Percentiles rank a stretch among this genome's conserved stretches.
Evolutionary conservation across 2,329 filamentous ascomycete species (phyloP).

Genomic region (Whalleya microplaca): DNA sequence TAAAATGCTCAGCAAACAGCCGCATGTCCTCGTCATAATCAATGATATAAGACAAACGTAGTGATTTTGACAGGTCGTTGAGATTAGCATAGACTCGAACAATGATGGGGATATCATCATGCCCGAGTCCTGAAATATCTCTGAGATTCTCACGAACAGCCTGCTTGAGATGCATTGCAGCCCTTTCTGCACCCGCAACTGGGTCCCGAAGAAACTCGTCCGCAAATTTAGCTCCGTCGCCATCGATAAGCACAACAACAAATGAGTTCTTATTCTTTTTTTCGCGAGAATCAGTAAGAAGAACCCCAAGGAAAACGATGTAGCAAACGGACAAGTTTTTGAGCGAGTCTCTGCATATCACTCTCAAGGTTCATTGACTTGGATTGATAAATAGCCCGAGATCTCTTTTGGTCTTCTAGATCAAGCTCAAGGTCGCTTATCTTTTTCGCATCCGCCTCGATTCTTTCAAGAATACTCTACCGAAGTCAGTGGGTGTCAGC

Average conservation of each 20-base stretch:
- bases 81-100: slow-evolving; percentile 41
- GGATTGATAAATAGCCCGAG: slow-evolving; percentile 31
- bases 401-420: slow-evolving; percentile 34
- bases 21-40: slow-evolving; percentile 37
- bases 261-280: slow-evolving; percentile 39
- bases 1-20: slow-evolving; percentile 40
- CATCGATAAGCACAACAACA: slow-evolving; percentile 40
- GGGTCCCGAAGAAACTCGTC: slow-evolving; percentile 37
- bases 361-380: slow-evolving; percentile 26
- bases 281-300: slow-evolving; percentile 12
- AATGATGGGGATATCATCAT: slow-evolving; percentile 38
- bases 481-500: slow-evolving; percentile 13
- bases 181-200: slow-evolving; percentile 34
- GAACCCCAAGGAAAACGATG: not conserved
- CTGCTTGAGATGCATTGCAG: slow-evolving; percentile 38
- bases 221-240: slow-evolving; percentile 41
- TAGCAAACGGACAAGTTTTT: slow-evolving; percentile 31
- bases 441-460: slow-evolving; percentile 29
- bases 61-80: slow-evolving; percentile 38
- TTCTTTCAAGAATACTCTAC: slow-evolving; percentile 34
- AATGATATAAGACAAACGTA: slow-evolving; percentile 38
- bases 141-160: slow-evolving; percentile 35
- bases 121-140: slow-evolving; percentile 26
- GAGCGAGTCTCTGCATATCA: slow-evolving; percentile 23
- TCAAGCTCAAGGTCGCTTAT: slow-evolving; percentile 35